Percentiles rank a stretch among this genome's conserved stretches.
Conservation (phyloP, 2,329 filamentous ascomycete species). For the Fusarium metavorans region DNA sequence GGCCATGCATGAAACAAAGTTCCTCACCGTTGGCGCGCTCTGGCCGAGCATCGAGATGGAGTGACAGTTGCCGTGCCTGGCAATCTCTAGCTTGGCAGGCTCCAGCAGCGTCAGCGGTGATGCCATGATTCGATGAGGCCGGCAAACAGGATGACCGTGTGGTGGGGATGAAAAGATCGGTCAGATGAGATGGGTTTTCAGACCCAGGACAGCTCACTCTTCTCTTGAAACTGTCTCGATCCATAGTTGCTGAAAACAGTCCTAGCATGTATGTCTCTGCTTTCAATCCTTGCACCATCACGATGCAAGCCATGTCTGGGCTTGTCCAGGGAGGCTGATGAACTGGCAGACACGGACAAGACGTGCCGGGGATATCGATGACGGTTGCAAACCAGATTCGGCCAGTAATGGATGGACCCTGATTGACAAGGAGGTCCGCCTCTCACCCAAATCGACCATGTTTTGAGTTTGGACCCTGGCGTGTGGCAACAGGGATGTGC, state of each 20-base stretch:
- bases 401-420: conserved; percentile 26
- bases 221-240: not conserved
- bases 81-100: not conserved
- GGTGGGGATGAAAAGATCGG: not conserved
- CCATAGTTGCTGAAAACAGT: not conserved
- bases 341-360: not conserved
- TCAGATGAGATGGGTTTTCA: not conserved
- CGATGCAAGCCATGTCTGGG: not conserved
- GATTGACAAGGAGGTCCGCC: conserved; percentile 17
- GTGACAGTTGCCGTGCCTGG: not conserved
- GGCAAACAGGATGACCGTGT: not conserved
- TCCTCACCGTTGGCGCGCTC: not conserved
- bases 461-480: conserved; percentile 15
- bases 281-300: not conserved
- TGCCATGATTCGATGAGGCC: not conserved
- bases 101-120: not conserved
- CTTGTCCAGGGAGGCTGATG: not conserved
- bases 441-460: conserved; percentile 15
- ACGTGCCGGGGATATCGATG: conserved; percentile 22
- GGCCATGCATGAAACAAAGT: not conserved
- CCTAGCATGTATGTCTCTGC: not conserved
- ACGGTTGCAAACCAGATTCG: conserved; percentile 14
- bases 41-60: not conserved
- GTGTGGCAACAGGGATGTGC: not conserved
- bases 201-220: not conserved